Conservation (phyloP, 2,329 filamentous ascomycete species). For the Fonsecaea nubica region DNA sequence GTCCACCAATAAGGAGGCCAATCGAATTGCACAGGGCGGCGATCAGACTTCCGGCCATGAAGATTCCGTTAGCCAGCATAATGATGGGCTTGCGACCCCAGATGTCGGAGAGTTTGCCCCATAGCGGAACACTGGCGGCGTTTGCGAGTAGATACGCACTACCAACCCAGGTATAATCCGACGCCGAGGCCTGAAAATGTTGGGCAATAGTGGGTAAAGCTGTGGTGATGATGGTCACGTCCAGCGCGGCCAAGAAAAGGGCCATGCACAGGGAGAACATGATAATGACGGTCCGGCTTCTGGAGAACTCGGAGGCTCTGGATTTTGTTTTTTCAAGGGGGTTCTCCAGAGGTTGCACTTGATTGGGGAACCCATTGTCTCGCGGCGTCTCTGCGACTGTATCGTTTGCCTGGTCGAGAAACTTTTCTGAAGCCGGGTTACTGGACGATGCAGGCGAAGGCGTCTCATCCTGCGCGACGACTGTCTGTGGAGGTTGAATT, state of each 20-base stretch:
- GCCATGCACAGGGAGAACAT: constrained; percentile 58
- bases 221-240: constrained; percentile 60
- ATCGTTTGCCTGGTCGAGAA: constrained; percentile 16
- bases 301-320: constrained; percentile 49
- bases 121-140: constrained; percentile 60
- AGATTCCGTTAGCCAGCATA: constrained; percentile 65
- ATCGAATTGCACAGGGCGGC: constrained; percentile 64
- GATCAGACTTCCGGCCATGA: constrained; percentile 68
- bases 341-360: background rate
- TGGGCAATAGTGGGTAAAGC: constrained; percentile 53
- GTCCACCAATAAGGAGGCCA: constrained; percentile 66
- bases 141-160: constrained; percentile 55
- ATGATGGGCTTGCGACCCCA: constrained; percentile 70
- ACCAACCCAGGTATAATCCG: constrained; percentile 58
- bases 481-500: background rate
- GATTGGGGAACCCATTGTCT: background rate
- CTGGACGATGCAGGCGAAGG: constrained; percentile 17
- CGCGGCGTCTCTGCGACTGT: background rate
- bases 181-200: constrained; percentile 51
- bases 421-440: constrained; percentile 20
- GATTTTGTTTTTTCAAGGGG: constrained; percentile 39
- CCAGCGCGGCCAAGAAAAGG: constrained; percentile 65
- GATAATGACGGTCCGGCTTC: constrained; percentile 50
- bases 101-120: constrained; percentile 71
- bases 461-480: background rate